Base-by-base conservation (phyloP, 2,329 filamentous ascomycete genomes). In the Fusarium pseudonygamai region DNA sequence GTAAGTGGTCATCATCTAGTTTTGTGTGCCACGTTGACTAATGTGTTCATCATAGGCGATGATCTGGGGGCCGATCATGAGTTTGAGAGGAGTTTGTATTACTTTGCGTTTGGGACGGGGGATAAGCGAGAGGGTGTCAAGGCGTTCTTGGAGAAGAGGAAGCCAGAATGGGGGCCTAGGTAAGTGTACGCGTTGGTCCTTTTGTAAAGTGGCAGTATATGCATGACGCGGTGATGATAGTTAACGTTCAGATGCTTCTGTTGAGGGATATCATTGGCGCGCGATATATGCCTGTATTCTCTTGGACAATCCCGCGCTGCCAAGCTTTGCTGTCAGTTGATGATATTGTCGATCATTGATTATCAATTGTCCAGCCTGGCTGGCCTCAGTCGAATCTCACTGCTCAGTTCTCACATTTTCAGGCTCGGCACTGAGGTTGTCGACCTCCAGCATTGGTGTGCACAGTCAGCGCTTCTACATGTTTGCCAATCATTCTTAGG, bases 31-130 rank as follows among this genome's bases (percentile, higher is more conserved):
- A 14, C 46, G 13, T 49, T 52, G 22, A 47, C 67, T 60, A 60
- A 66, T 7, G 20, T 9, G 6, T 11, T 16, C 16, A 53, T 40
- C 13, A 18, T 40, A 80, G 78, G 78, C 30, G 78, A 80, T 45
- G 55, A 65, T 20, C 52, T 80, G 14, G 73, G 78, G 2, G 71
- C 60, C 2, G 78, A 80, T 53, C 77, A 81, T 42, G 78, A 79
- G 46, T 79, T 82, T 68, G 82, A 83, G 67, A 73, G 80, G 40
- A 76, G 75, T 63, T 64, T 83, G 46, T 83, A 83, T 64, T 83
- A 82, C 58, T 77, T 77, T 64, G 79, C 81, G 6, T 83, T 83
- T 66, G 79, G 80, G 20, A 80, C 79, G 2, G 47, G 56, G 26
- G 79, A 81, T 47, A 81, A 81, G 56, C 63, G 67, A 30, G 79